Conservation (phyloP, 257 asterid species). For the Solanum habrochaites region DNA sequence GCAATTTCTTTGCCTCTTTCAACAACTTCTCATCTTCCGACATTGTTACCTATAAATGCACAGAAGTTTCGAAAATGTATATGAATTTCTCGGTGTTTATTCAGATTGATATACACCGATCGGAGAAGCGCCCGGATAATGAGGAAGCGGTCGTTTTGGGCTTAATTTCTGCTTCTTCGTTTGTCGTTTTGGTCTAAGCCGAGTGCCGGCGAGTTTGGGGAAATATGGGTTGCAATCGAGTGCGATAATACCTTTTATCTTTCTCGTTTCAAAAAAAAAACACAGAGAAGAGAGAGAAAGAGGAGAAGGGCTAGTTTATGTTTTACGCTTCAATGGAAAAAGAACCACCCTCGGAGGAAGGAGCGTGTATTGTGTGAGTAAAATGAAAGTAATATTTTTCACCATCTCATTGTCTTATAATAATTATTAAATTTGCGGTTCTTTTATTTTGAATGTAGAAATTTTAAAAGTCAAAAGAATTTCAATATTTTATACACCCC, state of each 20-base stretch:
- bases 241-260: constrained; percentile 6
- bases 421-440: rapidly evolving
- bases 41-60: constrained; percentile 28
- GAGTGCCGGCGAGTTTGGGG: constrained; percentile 22
- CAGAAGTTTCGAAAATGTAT: not conserved
- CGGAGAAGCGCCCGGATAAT: not conserved
- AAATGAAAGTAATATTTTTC: no score
- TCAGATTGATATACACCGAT: not conserved
- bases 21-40: constrained; percentile 99
- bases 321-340: constrained; percentile 11
- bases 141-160: constrained; percentile 3
- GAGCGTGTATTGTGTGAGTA: not conserved
- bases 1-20: constrained; percentile 98
- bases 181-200: constrained; percentile 6
- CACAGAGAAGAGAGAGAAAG: not conserved
- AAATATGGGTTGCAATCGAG: constrained; percentile 2
- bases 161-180: not conserved
- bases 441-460: no score
- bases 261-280: constrained; percentile 6
- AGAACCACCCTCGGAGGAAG: not conserved
- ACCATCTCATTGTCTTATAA: no score
- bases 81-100: not conserved
- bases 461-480: not conserved
- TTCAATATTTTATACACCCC: not conserved
- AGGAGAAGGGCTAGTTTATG: constrained; percentile 14